Conservation (phyloP, 2,329 filamentous ascomycete species). For the Cladosporium sp. region DNA sequence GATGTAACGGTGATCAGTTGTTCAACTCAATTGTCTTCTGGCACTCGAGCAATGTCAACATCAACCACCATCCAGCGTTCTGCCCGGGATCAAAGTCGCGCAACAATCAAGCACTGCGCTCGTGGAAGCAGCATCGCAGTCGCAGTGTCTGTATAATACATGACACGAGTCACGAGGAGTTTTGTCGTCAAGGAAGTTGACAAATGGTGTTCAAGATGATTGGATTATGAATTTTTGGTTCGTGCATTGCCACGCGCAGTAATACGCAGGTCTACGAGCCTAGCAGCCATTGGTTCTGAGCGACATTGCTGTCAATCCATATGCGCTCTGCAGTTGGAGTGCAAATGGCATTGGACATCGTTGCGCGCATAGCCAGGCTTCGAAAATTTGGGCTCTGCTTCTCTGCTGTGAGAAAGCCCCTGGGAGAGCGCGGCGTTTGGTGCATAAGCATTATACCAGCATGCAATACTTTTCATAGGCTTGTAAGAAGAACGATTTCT, state of each 20-base stretch:
- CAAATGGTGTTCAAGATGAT: background rate
- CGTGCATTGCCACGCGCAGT: slow-evolving; percentile 5
- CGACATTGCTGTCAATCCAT: background rate
- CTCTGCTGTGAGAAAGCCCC: background rate
- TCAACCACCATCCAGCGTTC: background rate
- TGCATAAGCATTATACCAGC: background rate
- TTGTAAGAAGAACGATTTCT: background rate
- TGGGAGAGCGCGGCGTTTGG: background rate
- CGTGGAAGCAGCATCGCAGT: background rate
- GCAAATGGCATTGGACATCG: background rate
- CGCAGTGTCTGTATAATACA: background rate
- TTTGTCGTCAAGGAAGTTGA: too few relatives aligned
- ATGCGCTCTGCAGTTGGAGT: background rate
- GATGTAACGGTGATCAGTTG: too few relatives aligned
- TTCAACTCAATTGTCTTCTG: too few relatives aligned
- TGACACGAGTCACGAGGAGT: background rate
- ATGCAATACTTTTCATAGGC: background rate
- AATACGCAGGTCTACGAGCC: background rate
- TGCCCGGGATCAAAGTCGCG: background rate
- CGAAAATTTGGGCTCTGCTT: background rate
- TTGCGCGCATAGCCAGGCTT: background rate
- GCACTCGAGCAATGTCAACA: too few relatives aligned
- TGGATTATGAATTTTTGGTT: background rate
- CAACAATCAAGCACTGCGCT: background rate
- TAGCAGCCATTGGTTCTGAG: background rate